phyloP scores from a whole-genome alignment of 176 grass and related monocot genomes.

The Oryza meyeriana region DNA sequence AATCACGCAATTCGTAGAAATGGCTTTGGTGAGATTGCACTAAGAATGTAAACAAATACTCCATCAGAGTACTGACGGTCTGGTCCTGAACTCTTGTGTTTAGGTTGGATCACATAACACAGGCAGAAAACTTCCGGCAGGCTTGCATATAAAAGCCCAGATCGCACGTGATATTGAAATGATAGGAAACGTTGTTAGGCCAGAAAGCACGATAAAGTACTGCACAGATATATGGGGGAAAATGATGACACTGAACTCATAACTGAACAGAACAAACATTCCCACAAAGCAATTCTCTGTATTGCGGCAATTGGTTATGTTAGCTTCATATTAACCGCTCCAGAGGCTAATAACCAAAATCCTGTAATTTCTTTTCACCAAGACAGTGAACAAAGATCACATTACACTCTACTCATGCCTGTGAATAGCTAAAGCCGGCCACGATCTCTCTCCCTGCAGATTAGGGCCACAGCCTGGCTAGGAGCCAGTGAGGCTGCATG shows the following conservation, averaged over 20 bases:
- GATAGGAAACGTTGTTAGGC: conserved; percentile 1
- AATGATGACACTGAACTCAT: background rate
- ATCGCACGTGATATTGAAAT: background rate
- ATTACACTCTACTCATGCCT: background rate
- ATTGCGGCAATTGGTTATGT: conserved; percentile 8
- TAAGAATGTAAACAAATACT: too few relatives aligned
- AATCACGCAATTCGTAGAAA: too few relatives aligned
- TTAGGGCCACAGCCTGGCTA: background rate
- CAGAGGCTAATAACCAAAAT: background rate
- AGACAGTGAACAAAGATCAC: background rate
- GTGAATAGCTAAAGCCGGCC: background rate
- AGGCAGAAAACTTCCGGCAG: background rate
- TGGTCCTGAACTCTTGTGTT: background rate
- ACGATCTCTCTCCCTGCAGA: background rate
- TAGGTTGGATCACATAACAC: background rate
- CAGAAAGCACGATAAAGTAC: background rate
- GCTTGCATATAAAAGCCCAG: background rate
- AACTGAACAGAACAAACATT: background rate
- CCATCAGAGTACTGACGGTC: background rate
- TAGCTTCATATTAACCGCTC: background rate
- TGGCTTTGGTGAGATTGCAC: too few relatives aligned
- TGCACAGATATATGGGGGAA: background rate
- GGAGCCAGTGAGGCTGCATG: background rate
- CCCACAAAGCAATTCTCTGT: background rate
- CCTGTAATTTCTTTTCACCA: background rate